phyloP scores from a whole-genome alignment of 768 basidiomycete genomes.

The Sporobolomyces phaffii region DNA sequence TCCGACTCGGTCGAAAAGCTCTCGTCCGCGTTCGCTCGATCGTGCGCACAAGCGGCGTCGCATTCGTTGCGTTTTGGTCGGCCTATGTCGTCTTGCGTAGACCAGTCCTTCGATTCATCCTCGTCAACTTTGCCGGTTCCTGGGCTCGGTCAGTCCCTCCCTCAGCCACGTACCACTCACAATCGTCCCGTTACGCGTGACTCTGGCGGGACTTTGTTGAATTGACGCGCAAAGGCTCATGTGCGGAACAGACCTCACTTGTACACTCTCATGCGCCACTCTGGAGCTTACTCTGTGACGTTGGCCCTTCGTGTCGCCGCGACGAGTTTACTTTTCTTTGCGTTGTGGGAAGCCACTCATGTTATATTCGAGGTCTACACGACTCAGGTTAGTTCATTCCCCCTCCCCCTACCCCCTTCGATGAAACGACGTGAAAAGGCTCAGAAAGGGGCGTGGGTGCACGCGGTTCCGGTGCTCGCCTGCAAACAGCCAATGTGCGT shows the following conservation, averaged over 20 bases:
- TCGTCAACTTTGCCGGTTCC: constrained; percentile 12
- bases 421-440: too few relatives aligned
- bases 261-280: constrained; percentile 23
- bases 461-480: too few relatives aligned
- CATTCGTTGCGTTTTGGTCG: constrained; percentile 16
- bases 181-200: too few relatives aligned
- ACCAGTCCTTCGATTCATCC: constrained; percentile 25
- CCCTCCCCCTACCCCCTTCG: background rate
- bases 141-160: constrained; percentile 25
- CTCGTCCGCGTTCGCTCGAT: background rate
- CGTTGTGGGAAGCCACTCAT: constrained; percentile 22
- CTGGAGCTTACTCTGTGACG: constrained; percentile 29
- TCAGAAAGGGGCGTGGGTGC: too few relatives aligned
- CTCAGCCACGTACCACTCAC: too few relatives aligned
- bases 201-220: too few relatives aligned
- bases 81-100: constrained; percentile 24
- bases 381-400: constrained; percentile 20
- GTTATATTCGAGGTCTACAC: constrained; percentile 35
- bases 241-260: constrained; percentile 18
- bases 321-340: constrained; percentile 2
- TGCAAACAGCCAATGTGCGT: constrained; percentile 32
- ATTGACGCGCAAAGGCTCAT: too few relatives aligned
- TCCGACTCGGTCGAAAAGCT: constrained; percentile 10
- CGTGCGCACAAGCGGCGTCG: background rate
- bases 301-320: constrained; percentile 6